Percentiles rank a stretch among this genome's conserved stretches.
Conservation (phyloP, 2,329 filamentous ascomycete species). For the Apiospora rasikravindrae region DNA sequence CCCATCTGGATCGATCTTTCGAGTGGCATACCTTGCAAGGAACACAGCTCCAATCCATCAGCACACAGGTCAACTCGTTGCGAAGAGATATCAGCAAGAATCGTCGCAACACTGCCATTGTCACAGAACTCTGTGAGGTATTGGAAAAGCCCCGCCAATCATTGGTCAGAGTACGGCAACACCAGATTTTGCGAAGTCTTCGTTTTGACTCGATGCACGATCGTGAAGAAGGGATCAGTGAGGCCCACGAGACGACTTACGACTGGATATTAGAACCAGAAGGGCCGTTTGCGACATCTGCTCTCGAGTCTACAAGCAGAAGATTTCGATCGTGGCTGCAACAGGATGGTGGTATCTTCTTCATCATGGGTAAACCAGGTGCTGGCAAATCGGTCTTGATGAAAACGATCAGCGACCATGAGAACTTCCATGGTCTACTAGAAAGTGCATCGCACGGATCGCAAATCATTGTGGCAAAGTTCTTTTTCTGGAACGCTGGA, state of each 20-base stretch:
- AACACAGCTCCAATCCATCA: neutral
- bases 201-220: neutral
- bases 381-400: neutral
- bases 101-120: too few species aligned
- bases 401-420: neutral
- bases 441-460: neutral
- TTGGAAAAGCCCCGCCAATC: neutral
- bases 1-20: neutral
- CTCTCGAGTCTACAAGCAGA: neutral
- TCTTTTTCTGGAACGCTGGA: slow-evolving; percentile 4
- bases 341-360: neutral
- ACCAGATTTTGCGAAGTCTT: neutral
- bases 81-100: neutral
- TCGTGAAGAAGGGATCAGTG: neutral
- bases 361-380: neutral
- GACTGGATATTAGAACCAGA: neutral
- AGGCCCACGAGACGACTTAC: neutral
- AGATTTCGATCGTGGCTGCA: neutral
- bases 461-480: neutral
- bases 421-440: neutral
- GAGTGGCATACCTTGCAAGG: neutral
- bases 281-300: neutral
- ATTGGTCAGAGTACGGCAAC: neutral
- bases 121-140: neutral
- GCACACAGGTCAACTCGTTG: neutral